phyloP scores from a whole-genome alignment of 2,329 filamentous ascomycete species.

The Parasarocladium wereldwijsianum region DNA sequence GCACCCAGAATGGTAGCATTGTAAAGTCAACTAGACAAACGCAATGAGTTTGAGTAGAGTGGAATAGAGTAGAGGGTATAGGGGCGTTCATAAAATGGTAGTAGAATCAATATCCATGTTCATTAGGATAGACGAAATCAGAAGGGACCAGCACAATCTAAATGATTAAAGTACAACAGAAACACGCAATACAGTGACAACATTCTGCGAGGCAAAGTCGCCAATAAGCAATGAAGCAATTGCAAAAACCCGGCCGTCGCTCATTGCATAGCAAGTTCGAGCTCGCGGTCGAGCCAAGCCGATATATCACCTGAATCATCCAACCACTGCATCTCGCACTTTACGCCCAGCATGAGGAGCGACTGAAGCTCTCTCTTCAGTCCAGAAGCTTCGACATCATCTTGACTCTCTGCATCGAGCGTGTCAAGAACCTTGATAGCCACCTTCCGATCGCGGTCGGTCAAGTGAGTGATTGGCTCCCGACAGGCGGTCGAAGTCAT shows the following conservation, averaged over 20 bases:
- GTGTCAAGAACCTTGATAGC: slow-evolving; percentile 38
- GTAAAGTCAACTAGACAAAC: too few relatives aligned
- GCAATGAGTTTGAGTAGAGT: too few relatives aligned
- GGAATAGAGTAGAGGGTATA: too few relatives aligned
- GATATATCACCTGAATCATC: slow-evolving; percentile 38
- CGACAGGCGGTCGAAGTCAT: slow-evolving; percentile 14
- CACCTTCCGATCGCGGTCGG: slow-evolving; percentile 39
- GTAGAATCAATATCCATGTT: too few relatives aligned
- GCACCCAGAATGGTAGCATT: too few relatives aligned
- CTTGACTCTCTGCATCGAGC: slow-evolving; percentile 13
- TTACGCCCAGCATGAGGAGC: slow-evolving; percentile 61
- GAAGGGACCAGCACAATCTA: too few relatives aligned
- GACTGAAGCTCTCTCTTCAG: slow-evolving; percentile 46
- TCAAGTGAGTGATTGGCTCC: slow-evolving; percentile 26
- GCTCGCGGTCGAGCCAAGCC: slow-evolving; percentile 31
- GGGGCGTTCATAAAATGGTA: too few relatives aligned
- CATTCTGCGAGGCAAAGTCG: too few relatives aligned
- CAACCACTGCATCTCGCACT: slow-evolving; percentile 64
- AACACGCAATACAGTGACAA: too few relatives aligned
- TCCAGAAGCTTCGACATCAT: slow-evolving; percentile 18
- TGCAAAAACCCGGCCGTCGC: not conserved
- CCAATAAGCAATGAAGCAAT: not conserved
- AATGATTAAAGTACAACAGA: too few relatives aligned
- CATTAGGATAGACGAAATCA: too few relatives aligned
- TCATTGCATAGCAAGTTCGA: too few relatives aligned